Evolutionary conservation across 768 basidiomycete genomes (phyloP).

Genomic region (Amanita pseudoporphyria): DNA sequence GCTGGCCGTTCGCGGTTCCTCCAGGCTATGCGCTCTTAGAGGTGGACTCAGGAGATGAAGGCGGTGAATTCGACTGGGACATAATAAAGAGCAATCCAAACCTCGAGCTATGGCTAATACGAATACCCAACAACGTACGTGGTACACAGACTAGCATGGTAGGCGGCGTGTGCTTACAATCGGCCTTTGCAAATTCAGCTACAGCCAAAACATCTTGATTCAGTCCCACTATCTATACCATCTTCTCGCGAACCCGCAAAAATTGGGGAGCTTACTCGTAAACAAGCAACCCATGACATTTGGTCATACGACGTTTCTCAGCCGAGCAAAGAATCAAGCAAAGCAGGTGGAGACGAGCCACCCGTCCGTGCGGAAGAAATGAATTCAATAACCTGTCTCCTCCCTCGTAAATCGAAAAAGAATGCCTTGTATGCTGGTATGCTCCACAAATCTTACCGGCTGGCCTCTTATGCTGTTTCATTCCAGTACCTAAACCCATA

Average conservation of each 20-base stretch:
- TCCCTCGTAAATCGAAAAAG: constrained; percentile 53
- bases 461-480: neutral
- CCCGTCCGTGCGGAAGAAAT: constrained; percentile 54
- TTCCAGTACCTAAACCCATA: constrained; percentile 29
- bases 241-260: constrained; percentile 20
- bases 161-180: neutral
- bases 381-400: constrained; percentile 45
- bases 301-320: constrained; percentile 31
- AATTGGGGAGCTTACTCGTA: constrained; percentile 43
- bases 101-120: constrained; percentile 61
- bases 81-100: constrained; percentile 43
- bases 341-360: constrained; percentile 22
- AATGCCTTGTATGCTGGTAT: constrained; percentile 52
- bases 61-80: constrained; percentile 61
- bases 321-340: constrained; percentile 22
- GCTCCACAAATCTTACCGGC: neutral
- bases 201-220: constrained; percentile 54
- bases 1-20: constrained; percentile 57
- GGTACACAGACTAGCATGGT: neutral
- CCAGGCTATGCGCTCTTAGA: constrained; percentile 27
- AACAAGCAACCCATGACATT: constrained; percentile 48
- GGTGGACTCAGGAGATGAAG: constrained; percentile 26
- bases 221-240: constrained; percentile 35
- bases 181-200: constrained; percentile 30
- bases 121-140: constrained; percentile 59